A percentile compares a stretch with the other conserved stretches of the same genome.
These are phyloP conservation scores for Salvia hispanica DNA, from an alignment of 257 asterid genomes.

Conservation along the genomic window DNA sequence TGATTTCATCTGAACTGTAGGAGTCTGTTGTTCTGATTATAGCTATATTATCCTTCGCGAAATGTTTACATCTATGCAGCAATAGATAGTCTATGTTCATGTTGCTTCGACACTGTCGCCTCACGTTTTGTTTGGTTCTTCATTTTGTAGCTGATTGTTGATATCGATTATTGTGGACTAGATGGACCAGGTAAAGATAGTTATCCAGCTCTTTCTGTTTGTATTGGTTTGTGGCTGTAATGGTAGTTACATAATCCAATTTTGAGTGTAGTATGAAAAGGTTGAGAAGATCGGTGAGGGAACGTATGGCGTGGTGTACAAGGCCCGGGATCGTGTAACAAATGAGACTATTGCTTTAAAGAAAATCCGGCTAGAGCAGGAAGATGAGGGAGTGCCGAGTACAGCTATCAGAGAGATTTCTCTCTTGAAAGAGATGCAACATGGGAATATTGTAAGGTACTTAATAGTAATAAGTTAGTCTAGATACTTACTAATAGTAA, in stretches of 20 bases:
- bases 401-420: conserved; percentile 97
- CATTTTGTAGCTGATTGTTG: conserved; percentile 28
- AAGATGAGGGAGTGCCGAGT: conserved; percentile 98
- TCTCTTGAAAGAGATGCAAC: conserved; percentile 96
- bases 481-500: conserved; percentile 21
- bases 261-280: conserved; percentile 70
- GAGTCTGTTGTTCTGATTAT: conserved; percentile 6
- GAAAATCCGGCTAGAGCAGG: conserved; percentile 97
- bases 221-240: conserved; percentile 1
- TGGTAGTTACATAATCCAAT: conserved; percentile 28
- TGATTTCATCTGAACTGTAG: conserved; percentile 16
- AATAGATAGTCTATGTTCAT: background rate
- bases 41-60: background rate
- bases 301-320: conserved; percentile 95
- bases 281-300: conserved; percentile 99
- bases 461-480: background rate
- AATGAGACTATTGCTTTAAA: conserved; percentile 94
- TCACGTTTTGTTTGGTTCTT: background rate
- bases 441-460: conserved; percentile 90
- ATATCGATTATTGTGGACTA: conserved; percentile 30
- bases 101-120: background rate
- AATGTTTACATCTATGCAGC: background rate
- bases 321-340: conserved; percentile 84
- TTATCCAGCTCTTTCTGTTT: background rate
- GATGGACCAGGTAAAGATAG: conserved; percentile 76